Evolutionary conservation across 2,329 filamentous ascomycete genomes (phyloP).

Genomic region (Aureobasidium sp.): DNA sequence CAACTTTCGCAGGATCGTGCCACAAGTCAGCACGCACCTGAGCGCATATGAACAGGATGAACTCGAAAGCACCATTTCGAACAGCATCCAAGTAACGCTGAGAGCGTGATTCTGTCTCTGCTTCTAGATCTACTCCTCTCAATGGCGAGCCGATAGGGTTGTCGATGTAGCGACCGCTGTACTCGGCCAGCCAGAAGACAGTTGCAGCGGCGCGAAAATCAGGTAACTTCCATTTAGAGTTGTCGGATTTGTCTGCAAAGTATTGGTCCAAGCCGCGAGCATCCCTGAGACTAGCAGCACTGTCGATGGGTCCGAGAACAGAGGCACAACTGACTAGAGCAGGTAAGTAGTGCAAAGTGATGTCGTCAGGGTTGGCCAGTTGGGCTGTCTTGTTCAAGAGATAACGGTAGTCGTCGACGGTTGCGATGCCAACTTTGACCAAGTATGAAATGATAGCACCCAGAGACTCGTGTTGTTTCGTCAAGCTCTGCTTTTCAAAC

Average conservation of each 20-base stretch:
- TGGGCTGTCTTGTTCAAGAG: constrained; percentile 61
- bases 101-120: constrained; percentile 60
- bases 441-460: constrained; percentile 71
- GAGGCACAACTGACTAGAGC: constrained; percentile 68
- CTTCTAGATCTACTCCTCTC: constrained; percentile 52
- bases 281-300: constrained; percentile 56
- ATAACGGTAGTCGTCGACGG: constrained; percentile 61
- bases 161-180: constrained; percentile 82
- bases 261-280: constrained; percentile 61
- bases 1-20: constrained; percentile 78
- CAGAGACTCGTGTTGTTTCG: constrained; percentile 82
- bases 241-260: constrained; percentile 58
- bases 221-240: constrained; percentile 60
- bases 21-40: constrained; percentile 74
- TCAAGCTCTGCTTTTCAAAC: constrained; percentile 69
- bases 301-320: constrained; percentile 69
- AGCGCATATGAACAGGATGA: constrained; percentile 74
- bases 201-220: constrained; percentile 71
- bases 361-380: constrained; percentile 67
- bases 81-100: constrained; percentile 55
- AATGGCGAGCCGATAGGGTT: constrained; percentile 52
- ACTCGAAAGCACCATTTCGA: constrained; percentile 84
- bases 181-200: constrained; percentile 86
- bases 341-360: constrained; percentile 73
- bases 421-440: constrained; percentile 65